A percentile compares a stretch with the other conserved stretches of the same genome.
Evolutionary conservation across 495 filamentous ascomycete species (phyloP).

Genomic region (Staphylotrichum tortipilum): DNA sequence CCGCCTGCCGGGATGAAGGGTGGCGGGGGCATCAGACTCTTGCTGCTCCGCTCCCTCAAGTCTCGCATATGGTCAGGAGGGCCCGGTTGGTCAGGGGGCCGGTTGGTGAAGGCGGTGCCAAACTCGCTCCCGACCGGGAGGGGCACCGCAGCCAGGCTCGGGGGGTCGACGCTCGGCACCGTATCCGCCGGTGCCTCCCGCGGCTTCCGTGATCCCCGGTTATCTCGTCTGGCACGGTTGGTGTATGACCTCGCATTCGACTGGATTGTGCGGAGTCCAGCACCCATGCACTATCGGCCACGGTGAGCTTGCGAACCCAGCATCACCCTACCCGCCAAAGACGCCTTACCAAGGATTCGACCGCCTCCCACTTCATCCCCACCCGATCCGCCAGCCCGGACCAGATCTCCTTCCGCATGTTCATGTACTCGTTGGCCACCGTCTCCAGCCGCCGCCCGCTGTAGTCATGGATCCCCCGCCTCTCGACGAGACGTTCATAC

Average conservation of each 20-base stretch:
- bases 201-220: background rate
- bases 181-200: conserved; percentile 1
- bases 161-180: background rate
- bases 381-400: conserved; percentile 49
- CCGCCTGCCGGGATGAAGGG: background rate
- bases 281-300: conserved; percentile 35
- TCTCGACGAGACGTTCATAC: conserved; percentile 65
- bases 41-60: background rate
- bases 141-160: background rate
- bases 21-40: conserved; percentile 6
- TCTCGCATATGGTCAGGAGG: background rate
- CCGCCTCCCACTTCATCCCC: conserved; percentile 58
- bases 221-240: conserved; percentile 34
- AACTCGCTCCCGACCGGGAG: background rate
- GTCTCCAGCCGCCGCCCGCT: conserved; percentile 53
- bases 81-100: background rate
- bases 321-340: background rate
- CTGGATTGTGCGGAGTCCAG: conserved; percentile 41
- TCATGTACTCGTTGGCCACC: conserved; percentile 59
- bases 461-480: conserved; percentile 53
- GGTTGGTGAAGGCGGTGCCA: background rate
- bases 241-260: conserved; percentile 36
- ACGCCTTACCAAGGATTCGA: conserved; percentile 64
- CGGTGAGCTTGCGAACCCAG: background rate
- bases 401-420: conserved; percentile 62